phyloP scores from a whole-genome alignment of 2,329 filamentous ascomycete species.

The Trichoderma hamatum region DNA sequence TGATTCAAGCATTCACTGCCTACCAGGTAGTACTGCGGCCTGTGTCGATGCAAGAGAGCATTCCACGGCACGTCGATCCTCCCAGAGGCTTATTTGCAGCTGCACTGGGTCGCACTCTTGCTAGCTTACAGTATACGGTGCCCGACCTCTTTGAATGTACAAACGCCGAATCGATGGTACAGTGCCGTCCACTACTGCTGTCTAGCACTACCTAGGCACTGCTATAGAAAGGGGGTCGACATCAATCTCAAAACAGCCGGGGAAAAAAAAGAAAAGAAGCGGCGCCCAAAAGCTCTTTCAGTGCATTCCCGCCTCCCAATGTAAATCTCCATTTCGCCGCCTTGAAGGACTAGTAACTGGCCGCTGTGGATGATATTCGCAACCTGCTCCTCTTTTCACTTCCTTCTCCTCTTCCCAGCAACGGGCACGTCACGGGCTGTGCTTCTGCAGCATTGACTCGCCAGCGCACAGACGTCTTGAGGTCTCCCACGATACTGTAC shows the following conservation, averaged over 20 bases:
- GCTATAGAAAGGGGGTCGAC: background rate
- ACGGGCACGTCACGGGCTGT: conserved; percentile 19
- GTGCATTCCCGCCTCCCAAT: background rate
- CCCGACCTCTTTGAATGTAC: too few species aligned
- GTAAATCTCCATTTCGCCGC: conserved; percentile 1
- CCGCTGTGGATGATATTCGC: background rate
- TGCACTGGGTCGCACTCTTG: background rate
- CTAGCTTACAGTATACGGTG: too few species aligned
- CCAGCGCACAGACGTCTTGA: background rate
- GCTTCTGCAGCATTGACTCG: conserved; percentile 13
- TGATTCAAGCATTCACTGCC: background rate
- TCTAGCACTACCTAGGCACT: background rate
- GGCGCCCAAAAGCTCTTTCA: background rate
- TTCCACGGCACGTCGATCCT: conserved; percentile 9
- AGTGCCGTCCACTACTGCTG: background rate
- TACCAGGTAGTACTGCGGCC: too few species aligned
- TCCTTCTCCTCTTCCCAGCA: background rate
- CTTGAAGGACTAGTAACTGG: background rate
- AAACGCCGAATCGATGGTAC: background rate
- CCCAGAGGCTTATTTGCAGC: conserved; percentile 3
- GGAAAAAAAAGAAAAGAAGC: background rate
- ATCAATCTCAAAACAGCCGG: background rate
- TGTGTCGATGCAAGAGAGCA: background rate
- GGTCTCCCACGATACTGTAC: background rate
- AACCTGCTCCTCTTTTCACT: background rate